These are phyloP conservation scores for Irpex sp. DNA, from an alignment of 1,284 basidiomycete genomes.

Conservation along the genomic window DNA sequence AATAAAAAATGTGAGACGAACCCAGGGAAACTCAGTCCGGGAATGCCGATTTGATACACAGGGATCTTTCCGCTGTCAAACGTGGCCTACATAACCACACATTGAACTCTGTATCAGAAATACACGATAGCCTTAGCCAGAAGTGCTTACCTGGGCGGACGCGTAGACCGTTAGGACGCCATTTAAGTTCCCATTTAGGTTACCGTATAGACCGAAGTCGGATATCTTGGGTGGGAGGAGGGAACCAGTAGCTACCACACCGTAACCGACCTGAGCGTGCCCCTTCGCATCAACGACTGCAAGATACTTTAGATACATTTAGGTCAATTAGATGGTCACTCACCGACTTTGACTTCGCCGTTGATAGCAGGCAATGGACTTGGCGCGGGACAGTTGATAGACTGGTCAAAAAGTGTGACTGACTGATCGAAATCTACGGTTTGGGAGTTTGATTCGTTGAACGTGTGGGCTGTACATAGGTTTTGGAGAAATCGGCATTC, in stretches of 20 bases:
- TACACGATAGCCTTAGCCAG: no score
- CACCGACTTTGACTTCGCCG: constrained; percentile 32
- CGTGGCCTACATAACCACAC: constrained; percentile 23
- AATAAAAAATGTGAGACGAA: constrained; percentile 13
- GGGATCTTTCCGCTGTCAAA: constrained; percentile 32
- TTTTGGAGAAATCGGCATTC: no score
- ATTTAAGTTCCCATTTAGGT: constrained; percentile 21
- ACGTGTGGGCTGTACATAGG: constrained; percentile 16
- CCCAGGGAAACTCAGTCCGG: constrained; percentile 40
- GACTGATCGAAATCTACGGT: constrained; percentile 25
- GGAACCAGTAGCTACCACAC: constrained; percentile 38
- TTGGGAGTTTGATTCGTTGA: constrained; percentile 25
- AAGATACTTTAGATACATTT: background rate
- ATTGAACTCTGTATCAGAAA: background rate
- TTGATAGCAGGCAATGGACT: constrained; percentile 20
- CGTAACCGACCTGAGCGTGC: constrained; percentile 33
- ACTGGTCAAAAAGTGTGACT: constrained; percentile 38
- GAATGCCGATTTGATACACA: constrained; percentile 34
- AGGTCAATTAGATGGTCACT: background rate
- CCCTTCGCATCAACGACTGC: constrained; percentile 36
- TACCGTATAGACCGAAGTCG: constrained; percentile 30
- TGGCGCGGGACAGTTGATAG: constrained; percentile 35
- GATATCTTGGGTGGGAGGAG: constrained; percentile 37
- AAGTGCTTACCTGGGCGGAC: constrained; percentile 26
- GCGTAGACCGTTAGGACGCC: constrained; percentile 32